Conservation (phyloP, 1,284 basidiomycete genomes). For the Cryptococcus amylolentus region DNA sequence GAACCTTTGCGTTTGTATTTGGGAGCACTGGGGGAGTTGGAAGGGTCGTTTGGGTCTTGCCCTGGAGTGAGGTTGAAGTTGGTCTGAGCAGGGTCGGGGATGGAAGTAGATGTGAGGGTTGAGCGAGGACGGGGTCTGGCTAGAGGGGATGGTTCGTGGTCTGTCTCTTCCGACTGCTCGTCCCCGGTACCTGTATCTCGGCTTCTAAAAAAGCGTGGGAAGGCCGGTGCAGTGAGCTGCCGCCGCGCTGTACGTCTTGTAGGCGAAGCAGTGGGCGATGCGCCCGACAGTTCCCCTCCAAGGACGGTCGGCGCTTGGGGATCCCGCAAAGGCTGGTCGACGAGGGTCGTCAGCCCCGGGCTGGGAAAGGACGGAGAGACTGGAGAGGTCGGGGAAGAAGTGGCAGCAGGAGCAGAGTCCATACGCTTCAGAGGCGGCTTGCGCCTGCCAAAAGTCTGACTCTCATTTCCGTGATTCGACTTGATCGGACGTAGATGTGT, state of each 20-base stretch:
- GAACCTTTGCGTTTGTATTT: constrained; percentile 9
- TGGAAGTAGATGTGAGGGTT: constrained; percentile 1
- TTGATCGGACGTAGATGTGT: too few species aligned
- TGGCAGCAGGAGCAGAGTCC: constrained; percentile 7
- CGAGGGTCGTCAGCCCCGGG: constrained; percentile 17
- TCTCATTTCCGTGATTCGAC: too few species aligned
- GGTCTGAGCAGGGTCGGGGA: neutral
- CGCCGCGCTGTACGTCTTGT: constrained; percentile 3
- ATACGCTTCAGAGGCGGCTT: neutral
- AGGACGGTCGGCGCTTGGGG: neutral
- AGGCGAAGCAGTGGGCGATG: neutral
- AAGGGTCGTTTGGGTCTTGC: neutral
- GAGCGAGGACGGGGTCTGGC: neutral
- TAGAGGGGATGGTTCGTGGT: constrained; percentile 6
- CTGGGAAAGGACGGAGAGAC: constrained; percentile 4
- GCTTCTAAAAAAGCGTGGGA: constrained; percentile 16
- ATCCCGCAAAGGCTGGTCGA: constrained; percentile 12
- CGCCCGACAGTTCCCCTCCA: too few species aligned
- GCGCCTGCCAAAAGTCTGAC: too few species aligned
- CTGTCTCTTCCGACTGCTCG: constrained; percentile 8
- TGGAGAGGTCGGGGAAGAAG: constrained; percentile 17
- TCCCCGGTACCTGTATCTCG: constrained; percentile 9
- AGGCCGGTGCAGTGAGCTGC: constrained; percentile 19
- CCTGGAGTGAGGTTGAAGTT: neutral
- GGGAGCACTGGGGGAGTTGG: constrained; percentile 14